Evolutionary conservation across 2,329 filamentous ascomycete genomes (phyloP), one percentile per base, ranked within the genome.

Genomic region (Aspergillus aculeatinus): DNA sequence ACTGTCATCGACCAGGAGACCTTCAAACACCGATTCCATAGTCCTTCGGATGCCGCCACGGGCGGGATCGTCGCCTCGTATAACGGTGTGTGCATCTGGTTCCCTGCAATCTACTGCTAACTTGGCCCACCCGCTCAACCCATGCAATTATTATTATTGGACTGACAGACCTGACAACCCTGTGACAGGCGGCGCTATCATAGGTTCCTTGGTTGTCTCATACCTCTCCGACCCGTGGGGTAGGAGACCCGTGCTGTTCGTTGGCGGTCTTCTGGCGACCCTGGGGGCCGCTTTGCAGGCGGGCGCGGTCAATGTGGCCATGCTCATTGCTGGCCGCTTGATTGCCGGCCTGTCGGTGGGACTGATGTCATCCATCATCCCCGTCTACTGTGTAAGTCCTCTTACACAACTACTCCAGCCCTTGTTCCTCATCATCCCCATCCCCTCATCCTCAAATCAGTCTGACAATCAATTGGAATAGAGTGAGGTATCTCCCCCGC

Each of bases 331-430:
- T n/a, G 81, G 81, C 6, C 78, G 82, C 57, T 78, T 81, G 62
- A 78, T 83, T 61, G 81, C 80, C 11, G 82, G 82, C 4, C 57
- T 81, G 12, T 81, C 80, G 1, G 74, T 83, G n/a, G 81, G 81
- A 3, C 70, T 80, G 53, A 74, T 82, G 66, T 80, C 80, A 1
- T 75, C 77, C 33, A 79, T 77, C 0, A 76, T 82, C 23, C 80
- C 80, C 2, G 76, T 82, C 51, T 82, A 82, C 64, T 78, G 77
- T 57, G 72, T 76, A 67, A 57, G 72, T 65, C 27, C 33, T 16
- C 42, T 16, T 48, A 25, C 25, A 33, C 16, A n/a, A 29, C 27
- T 6, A 29, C 27, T 6, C 23, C 19, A n/a, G 14, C 11, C 19
- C 3, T 23, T 25, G 14, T 16, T 7, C 6, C 2, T 12, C 1